Evolutionary conservation across 2,329 filamentous ascomycete genomes (phyloP).

Genomic region (Mycosphaerelloides madeirae): DNA sequence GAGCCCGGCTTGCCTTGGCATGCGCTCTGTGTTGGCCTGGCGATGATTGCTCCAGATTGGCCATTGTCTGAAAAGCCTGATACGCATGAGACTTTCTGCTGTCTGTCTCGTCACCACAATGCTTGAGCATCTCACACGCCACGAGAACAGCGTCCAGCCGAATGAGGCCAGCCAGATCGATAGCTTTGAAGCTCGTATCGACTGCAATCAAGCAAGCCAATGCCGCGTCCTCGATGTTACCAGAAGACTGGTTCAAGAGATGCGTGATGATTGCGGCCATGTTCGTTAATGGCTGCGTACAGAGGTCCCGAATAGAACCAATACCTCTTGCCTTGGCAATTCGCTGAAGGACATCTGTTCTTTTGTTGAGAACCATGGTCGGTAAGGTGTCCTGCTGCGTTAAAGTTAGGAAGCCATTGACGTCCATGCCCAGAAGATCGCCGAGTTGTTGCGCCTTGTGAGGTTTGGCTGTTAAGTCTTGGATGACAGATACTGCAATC

Average conservation of each 20-base stretch:
- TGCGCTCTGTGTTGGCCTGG: conserved; percentile 41
- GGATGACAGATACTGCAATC: conserved; percentile 74
- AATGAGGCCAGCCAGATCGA: conserved; percentile 64
- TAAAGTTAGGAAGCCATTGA: conserved; percentile 67
- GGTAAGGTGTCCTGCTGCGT: conserved; percentile 81
- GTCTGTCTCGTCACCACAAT: conserved; percentile 63
- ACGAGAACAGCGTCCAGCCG: conserved; percentile 70
- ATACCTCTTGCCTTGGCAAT: conserved; percentile 66
- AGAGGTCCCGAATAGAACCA: conserved; percentile 55
- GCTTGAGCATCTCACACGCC: conserved; percentile 76
- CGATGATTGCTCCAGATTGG: conserved; percentile 46
- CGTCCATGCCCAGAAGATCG: conserved; percentile 70
- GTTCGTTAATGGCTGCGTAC: conserved; percentile 53
- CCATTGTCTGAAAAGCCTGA: conserved; percentile 46
- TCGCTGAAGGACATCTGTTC: conserved; percentile 70
- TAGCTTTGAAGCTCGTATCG: conserved; percentile 63
- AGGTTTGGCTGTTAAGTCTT: conserved; percentile 74
- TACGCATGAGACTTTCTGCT: conserved; percentile 38
- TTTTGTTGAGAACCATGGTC: conserved; percentile 74
- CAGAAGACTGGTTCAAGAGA: conserved; percentile 56
- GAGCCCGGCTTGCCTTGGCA: conserved; percentile 50
- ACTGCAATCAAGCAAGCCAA: conserved; percentile 65
- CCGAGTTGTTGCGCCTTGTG: conserved; percentile 76
- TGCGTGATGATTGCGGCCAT: conserved; percentile 56
- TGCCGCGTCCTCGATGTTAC: conserved; percentile 62